phyloP scores from a whole-genome alignment of 805 yeast species.

The Spathaspora gorwiae region DNA sequence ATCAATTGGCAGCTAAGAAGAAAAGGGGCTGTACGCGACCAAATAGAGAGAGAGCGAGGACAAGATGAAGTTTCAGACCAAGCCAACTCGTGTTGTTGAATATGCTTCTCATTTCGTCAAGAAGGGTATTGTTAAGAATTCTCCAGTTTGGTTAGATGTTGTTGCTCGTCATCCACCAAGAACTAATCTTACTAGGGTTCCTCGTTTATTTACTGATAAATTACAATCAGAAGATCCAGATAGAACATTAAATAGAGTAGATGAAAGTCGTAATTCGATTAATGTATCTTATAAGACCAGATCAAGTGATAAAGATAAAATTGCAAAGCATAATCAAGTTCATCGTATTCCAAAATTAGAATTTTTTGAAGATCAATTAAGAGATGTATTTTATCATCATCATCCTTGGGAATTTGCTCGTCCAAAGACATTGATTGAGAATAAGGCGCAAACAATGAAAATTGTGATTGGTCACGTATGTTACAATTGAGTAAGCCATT shows the following conservation, averaged over 20 bases:
- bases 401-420: conserved; percentile 98
- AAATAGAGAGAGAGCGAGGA: conserved; percentile 2
- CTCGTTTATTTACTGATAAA: conserved; percentile 24
- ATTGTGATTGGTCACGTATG: conserved; percentile 74
- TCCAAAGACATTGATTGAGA: conserved; percentile 80
- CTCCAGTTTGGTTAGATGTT: conserved; percentile 88
- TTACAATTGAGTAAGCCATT: conserved; percentile 68
- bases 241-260: not conserved
- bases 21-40: too few relatives aligned
- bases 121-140: conserved; percentile 61
- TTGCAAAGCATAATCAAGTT: conserved; percentile 35
- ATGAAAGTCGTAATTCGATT: not conserved
- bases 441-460: conserved; percentile 51
- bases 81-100: conserved; percentile 73
- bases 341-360: conserved; percentile 50
- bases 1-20: not conserved
- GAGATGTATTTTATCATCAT: conserved; percentile 79
- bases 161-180: conserved; percentile 82
- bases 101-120: conserved; percentile 73
- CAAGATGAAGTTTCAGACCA: conserved; percentile 57
- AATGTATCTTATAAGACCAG: conserved; percentile 44
- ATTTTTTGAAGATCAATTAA: conserved; percentile 73
- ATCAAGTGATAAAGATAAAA: conserved; percentile 28
- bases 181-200: conserved; percentile 50
- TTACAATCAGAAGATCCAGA: conserved; percentile 1